A percentile compares a stretch with the other conserved stretches of the same genome.
These are phyloP conservation scores for Eucalyptus cloeziana DNA, from an alignment of 345 rosid genomes.

Conservation along the genomic window DNA sequence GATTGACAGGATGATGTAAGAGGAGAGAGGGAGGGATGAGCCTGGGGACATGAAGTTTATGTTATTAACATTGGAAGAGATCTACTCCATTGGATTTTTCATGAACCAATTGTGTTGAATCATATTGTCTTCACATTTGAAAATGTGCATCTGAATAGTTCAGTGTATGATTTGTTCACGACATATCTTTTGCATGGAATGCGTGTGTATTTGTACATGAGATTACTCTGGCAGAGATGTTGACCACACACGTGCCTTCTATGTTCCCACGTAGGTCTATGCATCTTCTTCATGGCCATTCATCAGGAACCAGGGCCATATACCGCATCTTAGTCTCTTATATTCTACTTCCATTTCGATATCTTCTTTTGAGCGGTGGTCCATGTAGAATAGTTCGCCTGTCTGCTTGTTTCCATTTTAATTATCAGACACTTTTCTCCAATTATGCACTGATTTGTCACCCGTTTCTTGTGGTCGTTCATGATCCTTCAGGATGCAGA, in stretches of 20 bases:
- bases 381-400: background rate
- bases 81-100: background rate
- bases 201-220: background rate
- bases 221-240: background rate
- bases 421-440: background rate
- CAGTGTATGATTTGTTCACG: background rate
- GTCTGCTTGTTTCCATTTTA: background rate
- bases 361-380: background rate
- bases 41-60: background rate
- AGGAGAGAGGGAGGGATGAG: background rate
- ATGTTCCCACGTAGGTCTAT: background rate
- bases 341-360: background rate
- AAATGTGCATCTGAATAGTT: background rate
- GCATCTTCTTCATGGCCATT: background rate
- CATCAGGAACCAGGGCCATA: background rate
- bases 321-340: background rate
- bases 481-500: slow-evolving; percentile 43
- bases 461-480: background rate
- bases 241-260: background rate
- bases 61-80: background rate
- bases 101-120: background rate
- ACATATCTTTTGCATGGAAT: background rate
- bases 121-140: background rate
- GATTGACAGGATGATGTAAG: background rate
- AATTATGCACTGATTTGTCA: background rate